Conservation (phyloP, 140 eudicot species). For the Ambrosia hybrid region DNA sequence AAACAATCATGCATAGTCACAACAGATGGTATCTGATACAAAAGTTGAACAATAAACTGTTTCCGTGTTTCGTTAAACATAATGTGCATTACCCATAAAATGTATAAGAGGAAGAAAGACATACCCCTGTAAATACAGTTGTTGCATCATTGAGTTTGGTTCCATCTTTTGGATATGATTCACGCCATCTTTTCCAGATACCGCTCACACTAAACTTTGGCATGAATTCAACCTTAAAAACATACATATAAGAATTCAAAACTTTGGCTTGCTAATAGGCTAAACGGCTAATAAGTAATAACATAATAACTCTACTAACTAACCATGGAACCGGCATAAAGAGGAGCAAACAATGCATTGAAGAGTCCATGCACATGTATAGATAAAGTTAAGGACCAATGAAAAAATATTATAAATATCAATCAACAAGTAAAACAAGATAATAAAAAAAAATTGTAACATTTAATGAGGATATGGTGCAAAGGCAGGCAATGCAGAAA, state of each 20-base stretch:
- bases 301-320: constrained; percentile 10
- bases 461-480: constrained; percentile 79
- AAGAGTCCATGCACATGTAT: constrained; percentile 96
- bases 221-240: constrained; percentile 78
- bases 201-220: constrained; percentile 97
- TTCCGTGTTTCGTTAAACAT: too few relatives aligned
- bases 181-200: constrained; percentile 97
- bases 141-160: constrained; percentile 57
- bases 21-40: too few relatives aligned
- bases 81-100: background rate
- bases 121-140: constrained; percentile 93
- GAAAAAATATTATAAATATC: background rate
- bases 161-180: constrained; percentile 77
- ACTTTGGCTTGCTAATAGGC: constrained; percentile 4
- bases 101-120: constrained; percentile 13
- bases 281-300: constrained; percentile 8
- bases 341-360: constrained; percentile 89
- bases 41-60: too few relatives aligned
- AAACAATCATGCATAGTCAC: too few relatives aligned
- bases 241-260: constrained; percentile 5
- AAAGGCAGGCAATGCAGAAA: constrained; percentile 95
- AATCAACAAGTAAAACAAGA: background rate
- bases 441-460: background rate
- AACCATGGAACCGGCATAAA: constrained; percentile 85
- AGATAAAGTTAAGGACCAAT: constrained; percentile 51